These are phyloP conservation scores for Geranomyces variabilis DNA, from an alignment of 192 early-diverging fungal genomes.

Conservation along the genomic window DNA sequence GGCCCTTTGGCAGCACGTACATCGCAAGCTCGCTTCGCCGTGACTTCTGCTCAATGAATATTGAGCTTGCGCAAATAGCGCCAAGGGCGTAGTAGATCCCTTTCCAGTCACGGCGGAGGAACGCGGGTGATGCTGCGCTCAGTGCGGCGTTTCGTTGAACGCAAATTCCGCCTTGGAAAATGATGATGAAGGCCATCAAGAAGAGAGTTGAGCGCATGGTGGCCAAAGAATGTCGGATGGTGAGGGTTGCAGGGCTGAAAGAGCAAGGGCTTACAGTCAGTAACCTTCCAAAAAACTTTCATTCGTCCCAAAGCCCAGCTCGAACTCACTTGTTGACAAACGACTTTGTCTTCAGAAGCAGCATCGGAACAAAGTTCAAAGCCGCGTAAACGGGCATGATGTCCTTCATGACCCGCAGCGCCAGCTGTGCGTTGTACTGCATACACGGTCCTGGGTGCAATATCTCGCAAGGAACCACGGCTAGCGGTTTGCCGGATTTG, in stretches of 20 bases:
- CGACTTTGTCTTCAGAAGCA: conserved; percentile 61
- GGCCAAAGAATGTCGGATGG: not conserved
- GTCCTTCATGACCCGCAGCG: conserved; percentile 43
- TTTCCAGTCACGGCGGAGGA: conserved; percentile 54
- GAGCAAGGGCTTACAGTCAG: not conserved
- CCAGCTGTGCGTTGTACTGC: conserved; percentile 30
- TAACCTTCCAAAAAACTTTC: too few species aligned
- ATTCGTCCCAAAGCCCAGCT: not conserved
- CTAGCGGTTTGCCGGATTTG: not conserved
- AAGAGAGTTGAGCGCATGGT: conserved; percentile 67
- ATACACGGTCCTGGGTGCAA: conserved; percentile 43
- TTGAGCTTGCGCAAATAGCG: conserved; percentile 56
- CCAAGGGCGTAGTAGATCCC: conserved; percentile 68
- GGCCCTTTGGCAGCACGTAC: conserved; percentile 78
- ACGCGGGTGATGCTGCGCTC: conserved; percentile 33
- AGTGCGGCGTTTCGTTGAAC: conserved; percentile 60
- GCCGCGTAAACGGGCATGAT: conserved; percentile 69
- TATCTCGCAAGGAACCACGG: conserved; percentile 60
- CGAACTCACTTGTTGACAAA: conserved; percentile 62
- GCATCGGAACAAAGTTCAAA: conserved; percentile 74
- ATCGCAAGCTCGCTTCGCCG: conserved; percentile 73
- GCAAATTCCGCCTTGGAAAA: conserved; percentile 75
- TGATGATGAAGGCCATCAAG: conserved; percentile 62
- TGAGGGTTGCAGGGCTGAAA: not conserved
- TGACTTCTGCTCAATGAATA: conserved; percentile 73